Percentiles rank a stretch among this genome's conserved stretches.
Evolutionary conservation across 2,329 filamentous ascomycete genomes (phyloP).

Genomic region (Aspergillus sp.): DNA sequence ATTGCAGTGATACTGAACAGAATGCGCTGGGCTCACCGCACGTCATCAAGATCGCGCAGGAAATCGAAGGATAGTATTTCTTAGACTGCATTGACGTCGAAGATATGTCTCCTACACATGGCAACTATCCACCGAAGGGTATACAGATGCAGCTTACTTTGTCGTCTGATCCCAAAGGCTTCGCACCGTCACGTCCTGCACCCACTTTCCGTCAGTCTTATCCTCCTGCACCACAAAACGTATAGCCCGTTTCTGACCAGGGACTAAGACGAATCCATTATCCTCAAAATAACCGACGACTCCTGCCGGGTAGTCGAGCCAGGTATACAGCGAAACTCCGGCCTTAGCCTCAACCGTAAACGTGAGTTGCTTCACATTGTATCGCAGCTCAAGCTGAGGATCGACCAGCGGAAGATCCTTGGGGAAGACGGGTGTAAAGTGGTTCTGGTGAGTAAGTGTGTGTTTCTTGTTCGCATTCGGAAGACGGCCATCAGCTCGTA

Average conservation of each 20-base stretch:
- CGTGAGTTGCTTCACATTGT: conserved; percentile 26
- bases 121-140: too few relatives aligned
- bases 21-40: too few relatives aligned
- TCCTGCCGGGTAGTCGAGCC: conserved; percentile 52
- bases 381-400: conserved; percentile 44
- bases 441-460: conserved; percentile 51
- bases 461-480: conserved; percentile 42
- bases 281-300: conserved; percentile 52
- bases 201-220: conserved; percentile 44
- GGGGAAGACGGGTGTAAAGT: conserved; percentile 49
- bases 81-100: too few relatives aligned
- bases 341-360: conserved; percentile 50
- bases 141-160: not conserved
- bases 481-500: conserved; percentile 45
- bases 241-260: conserved; percentile 45
- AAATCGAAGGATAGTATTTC: too few relatives aligned
- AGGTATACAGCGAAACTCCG: conserved; percentile 54
- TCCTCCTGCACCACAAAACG: conserved; percentile 47
- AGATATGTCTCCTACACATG: too few relatives aligned
- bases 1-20: too few relatives aligned
- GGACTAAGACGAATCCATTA: conserved; percentile 52
- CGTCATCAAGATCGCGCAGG: too few relatives aligned
- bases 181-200: conserved; percentile 46
- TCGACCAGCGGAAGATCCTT: conserved; percentile 48
- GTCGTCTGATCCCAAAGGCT: conserved; percentile 51